phyloP scores from a whole-genome alignment of 139 green algal genomes.

The Ettlia oleoabundans region DNA sequence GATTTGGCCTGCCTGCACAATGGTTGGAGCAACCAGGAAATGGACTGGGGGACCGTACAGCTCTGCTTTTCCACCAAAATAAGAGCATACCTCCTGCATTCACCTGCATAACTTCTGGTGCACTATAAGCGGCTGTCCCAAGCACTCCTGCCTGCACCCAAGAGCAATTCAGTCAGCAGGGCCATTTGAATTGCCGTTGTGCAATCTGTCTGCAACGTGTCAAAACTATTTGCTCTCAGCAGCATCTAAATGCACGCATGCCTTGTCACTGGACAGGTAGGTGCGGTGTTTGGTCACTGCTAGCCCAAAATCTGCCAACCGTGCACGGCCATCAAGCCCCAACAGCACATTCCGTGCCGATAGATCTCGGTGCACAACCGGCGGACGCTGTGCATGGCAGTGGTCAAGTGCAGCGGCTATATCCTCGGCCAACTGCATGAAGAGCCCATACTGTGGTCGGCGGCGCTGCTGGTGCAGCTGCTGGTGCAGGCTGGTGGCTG shows the following conservation, averaged over 20 bases:
- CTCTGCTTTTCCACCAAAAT: not conserved
- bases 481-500: not conserved
- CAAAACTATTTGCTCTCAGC: constrained; percentile 1
- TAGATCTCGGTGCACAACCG: constrained; percentile 46
- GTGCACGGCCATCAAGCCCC: not conserved
- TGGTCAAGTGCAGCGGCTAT: constrained; percentile 28
- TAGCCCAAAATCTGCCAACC: constrained; percentile 49
- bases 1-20: not conserved
- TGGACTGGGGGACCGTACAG: not conserved
- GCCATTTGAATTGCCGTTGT: no score
- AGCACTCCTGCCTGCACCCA: constrained; percentile 10
- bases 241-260: no score
- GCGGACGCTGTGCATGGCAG: constrained; percentile 37
- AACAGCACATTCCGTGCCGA: constrained; percentile 16
- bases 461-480: not conserved
- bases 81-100: not conserved
- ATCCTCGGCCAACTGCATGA: constrained; percentile 38
- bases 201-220: no score
- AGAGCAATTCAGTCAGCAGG: not conserved
- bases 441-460: constrained; percentile 34
- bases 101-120: constrained; percentile 40
- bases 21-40: not conserved
- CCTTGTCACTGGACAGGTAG: constrained; percentile 25
- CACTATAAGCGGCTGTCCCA: constrained; percentile 42
- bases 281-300: constrained; percentile 22